A percentile compares a stretch with the other conserved stretches of the same genome.
Evolutionary conservation across 805 yeast genomes (phyloP).

Genomic region (Lachancea nothofagi): DNA sequence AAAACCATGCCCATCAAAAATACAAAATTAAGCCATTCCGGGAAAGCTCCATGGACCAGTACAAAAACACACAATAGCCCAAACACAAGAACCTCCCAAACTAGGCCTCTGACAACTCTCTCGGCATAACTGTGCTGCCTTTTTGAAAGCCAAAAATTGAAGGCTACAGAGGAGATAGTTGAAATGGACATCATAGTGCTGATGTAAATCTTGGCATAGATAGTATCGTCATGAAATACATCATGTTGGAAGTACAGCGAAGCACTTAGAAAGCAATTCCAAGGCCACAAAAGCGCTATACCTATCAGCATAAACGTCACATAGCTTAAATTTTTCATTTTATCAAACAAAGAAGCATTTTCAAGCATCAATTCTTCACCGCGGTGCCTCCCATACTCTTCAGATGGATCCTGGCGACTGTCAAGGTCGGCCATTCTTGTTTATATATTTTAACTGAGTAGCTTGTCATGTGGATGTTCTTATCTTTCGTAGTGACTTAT

Average conservation of each 20-base stretch:
- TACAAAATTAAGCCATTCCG: constrained; percentile 34
- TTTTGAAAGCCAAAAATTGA: constrained; percentile 58
- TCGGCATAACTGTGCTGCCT: constrained; percentile 51
- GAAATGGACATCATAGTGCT: constrained; percentile 87
- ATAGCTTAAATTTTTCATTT: constrained; percentile 35
- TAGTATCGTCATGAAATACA: constrained; percentile 44
- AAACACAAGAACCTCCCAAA: constrained; percentile 54
- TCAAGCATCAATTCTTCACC: constrained; percentile 7
- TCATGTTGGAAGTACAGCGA: constrained; percentile 68
- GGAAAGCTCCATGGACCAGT: constrained; percentile 14
- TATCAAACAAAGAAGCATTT: constrained; percentile 14
- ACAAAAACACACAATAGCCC: constrained; percentile 43
- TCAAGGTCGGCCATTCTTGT: constrained; percentile 1
- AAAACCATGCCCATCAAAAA: constrained; percentile 58
- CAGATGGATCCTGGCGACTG: background rate
- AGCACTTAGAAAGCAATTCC: constrained; percentile 89
- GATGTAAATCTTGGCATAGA: constrained; percentile 54
- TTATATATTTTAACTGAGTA: background rate
- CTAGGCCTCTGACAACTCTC: constrained; percentile 58
- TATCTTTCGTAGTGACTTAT: too few relatives aligned
- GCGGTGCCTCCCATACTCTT: background rate
- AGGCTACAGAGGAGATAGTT: constrained; percentile 58
- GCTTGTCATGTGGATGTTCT: too few relatives aligned
- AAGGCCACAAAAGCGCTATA: constrained; percentile 85
- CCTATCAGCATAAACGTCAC: constrained; percentile 64